phyloP scores from a whole-genome alignment of 2,329 filamentous ascomycete genomes.

The Thelonectria rubi region DNA sequence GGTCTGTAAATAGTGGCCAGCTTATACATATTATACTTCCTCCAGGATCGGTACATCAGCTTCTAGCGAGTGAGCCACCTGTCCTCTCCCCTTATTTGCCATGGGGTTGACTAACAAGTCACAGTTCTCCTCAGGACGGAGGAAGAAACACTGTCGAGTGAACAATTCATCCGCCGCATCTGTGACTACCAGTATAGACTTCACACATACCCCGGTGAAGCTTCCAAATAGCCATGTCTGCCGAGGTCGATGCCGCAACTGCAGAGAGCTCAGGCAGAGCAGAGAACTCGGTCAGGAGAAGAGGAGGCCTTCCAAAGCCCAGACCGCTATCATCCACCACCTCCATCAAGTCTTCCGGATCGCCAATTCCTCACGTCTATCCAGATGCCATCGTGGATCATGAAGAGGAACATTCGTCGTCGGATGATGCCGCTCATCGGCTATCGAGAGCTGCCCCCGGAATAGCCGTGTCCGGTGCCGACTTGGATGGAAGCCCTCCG shows the following conservation, averaged over 20 bases:
- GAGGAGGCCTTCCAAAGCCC: background rate
- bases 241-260: constrained; percentile 1
- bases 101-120: background rate
- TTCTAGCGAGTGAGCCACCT: background rate
- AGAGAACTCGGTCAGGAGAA: constrained; percentile 3
- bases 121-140: background rate
- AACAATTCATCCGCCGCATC: background rate
- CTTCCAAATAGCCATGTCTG: constrained; percentile 1
- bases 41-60: background rate
- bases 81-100: background rate
- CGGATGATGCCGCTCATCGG: background rate
- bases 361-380: background rate
- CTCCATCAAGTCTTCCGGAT: background rate
- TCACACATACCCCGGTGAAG: background rate
- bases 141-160: background rate
- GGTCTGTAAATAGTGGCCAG: background rate
- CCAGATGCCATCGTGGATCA: background rate
- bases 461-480: too few species aligned
- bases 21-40: background rate
- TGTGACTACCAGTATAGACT: background rate
- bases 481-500: background rate
- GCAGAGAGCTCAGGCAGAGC: background rate
- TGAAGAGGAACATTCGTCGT: constrained; percentile 1
- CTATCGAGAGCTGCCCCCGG: background rate
- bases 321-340: constrained; percentile 10